Percentiles rank a stretch among this genome's conserved stretches.
phyloP scores from a whole-genome alignment of 2,329 filamentous ascomycete genomes.

The Blumeria hordei region DNA sequence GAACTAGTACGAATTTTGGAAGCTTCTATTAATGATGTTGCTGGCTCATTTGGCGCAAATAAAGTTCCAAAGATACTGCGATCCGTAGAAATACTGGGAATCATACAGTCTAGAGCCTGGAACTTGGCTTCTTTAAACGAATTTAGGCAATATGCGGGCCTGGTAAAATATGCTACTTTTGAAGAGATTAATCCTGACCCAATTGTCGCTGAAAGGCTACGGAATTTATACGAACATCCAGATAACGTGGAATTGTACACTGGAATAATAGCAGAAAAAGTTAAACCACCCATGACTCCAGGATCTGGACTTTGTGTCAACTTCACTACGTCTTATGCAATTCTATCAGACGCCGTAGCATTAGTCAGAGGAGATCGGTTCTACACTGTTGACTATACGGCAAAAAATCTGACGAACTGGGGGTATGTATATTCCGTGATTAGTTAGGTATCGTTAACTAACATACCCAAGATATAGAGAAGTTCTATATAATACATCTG shows the following conservation, averaged over 20 bases:
- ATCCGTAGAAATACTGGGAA: constrained; percentile 57
- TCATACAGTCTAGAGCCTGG: constrained; percentile 55
- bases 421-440: constrained; percentile 26
- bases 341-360: constrained; percentile 33
- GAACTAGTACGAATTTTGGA: constrained; percentile 48
- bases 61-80: constrained; percentile 53
- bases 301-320: constrained; percentile 27
- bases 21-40: constrained; percentile 51
- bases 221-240: constrained; percentile 36
- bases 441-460: neutral
- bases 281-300: constrained; percentile 24
- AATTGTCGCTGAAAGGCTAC: constrained; percentile 38
- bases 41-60: constrained; percentile 42
- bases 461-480: constrained; percentile 18
- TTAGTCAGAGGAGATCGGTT: constrained; percentile 33
- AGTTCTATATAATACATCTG: constrained; percentile 42
- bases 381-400: constrained; percentile 25
- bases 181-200: constrained; percentile 68
- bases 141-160: constrained; percentile 59
- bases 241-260: constrained; percentile 43
- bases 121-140: constrained; percentile 53
- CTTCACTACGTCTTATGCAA: constrained; percentile 28
- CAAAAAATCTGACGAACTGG: constrained; percentile 60
- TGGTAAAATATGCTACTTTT: constrained; percentile 53
- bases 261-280: constrained; percentile 36